phyloP scores from a whole-genome alignment of 768 basidiomycete species.

The Podaxis mareebaensis region DNA sequence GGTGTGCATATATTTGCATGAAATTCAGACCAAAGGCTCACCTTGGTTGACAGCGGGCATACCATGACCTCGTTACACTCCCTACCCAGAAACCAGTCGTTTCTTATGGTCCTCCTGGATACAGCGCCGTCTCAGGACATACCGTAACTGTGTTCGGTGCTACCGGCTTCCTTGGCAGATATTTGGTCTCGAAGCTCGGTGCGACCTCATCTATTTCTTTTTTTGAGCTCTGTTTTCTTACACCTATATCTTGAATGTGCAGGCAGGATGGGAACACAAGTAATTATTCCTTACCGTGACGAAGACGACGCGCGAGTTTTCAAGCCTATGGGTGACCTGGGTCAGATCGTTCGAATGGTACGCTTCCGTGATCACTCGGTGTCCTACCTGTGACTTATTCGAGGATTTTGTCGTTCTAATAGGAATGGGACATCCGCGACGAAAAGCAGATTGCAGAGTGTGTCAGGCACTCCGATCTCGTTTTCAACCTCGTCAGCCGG shows the following conservation, averaged over 20 bases:
- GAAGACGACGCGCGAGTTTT: constrained; percentile 90
- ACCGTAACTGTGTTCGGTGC: constrained; percentile 96
- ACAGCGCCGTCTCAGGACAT: constrained; percentile 88
- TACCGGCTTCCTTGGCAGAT: constrained; percentile 93
- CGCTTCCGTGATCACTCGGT: constrained; percentile 21
- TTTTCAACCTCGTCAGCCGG: constrained; percentile 93
- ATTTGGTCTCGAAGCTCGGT: constrained; percentile 94
- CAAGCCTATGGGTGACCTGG: constrained; percentile 94
- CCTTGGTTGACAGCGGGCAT: constrained; percentile 53
- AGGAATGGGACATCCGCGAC: constrained; percentile 97
- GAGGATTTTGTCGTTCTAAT: constrained; percentile 6
- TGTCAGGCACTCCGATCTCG: constrained; percentile 90
- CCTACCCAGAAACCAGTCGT: constrained; percentile 67
- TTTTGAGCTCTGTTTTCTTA: constrained; percentile 1
- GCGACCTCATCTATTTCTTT: constrained; percentile 19
- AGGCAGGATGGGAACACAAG: constrained; percentile 92
- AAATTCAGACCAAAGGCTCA: constrained; percentile 4
- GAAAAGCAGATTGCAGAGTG: constrained; percentile 93
- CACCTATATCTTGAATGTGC: constrained; percentile 15
- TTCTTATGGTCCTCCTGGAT: constrained; percentile 76
- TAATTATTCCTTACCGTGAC: constrained; percentile 93
- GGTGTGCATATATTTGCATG: constrained; percentile 30
- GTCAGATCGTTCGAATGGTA: constrained; percentile 95
- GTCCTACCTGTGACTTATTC: constrained; percentile 17
- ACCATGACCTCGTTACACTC: constrained; percentile 70